Percentiles rank a stretch among this genome's conserved stretches.
Conservation (phyloP, 768 basidiomycete genomes). For the Xerocomus potaroensis region DNA sequence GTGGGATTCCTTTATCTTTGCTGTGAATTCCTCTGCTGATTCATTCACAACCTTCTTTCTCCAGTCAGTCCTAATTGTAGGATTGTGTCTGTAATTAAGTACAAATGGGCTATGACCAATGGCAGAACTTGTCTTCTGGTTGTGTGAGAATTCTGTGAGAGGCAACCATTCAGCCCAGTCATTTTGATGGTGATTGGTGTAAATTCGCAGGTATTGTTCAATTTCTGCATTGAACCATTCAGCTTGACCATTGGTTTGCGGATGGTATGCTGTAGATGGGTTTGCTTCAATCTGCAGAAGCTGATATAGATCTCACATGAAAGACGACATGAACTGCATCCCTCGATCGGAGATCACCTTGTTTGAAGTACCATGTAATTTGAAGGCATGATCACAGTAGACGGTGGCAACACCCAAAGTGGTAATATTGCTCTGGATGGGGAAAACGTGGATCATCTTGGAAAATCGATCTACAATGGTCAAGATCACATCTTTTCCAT, state of each 20-base stretch:
- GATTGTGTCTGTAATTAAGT: background rate
- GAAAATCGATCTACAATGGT: too few relatives aligned
- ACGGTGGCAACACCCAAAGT: background rate
- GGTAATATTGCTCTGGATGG: rapidly evolving
- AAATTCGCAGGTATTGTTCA: too few relatives aligned
- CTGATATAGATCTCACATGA: background rate
- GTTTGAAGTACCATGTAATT: background rate
- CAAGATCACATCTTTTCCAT: too few relatives aligned
- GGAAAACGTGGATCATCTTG: background rate
- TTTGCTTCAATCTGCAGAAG: background rate
- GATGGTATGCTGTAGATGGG: background rate
- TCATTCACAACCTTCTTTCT: background rate
- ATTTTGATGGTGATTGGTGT: too few relatives aligned
- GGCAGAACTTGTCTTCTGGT: background rate
- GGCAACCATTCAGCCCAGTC: too few relatives aligned
- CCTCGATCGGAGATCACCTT: background rate
- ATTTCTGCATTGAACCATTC: too few relatives aligned
- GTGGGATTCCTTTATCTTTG: background rate
- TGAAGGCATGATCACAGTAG: background rate
- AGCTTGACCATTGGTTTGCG: too few relatives aligned
- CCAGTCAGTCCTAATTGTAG: background rate
- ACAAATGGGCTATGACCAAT: slow-evolving; percentile 31
- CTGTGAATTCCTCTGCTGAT: background rate
- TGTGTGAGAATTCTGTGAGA: background rate
- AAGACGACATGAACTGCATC: background rate